Base-by-base conservation (phyloP, 2,329 filamentous ascomycete genomes). In the Fusarium armeniacum region DNA sequence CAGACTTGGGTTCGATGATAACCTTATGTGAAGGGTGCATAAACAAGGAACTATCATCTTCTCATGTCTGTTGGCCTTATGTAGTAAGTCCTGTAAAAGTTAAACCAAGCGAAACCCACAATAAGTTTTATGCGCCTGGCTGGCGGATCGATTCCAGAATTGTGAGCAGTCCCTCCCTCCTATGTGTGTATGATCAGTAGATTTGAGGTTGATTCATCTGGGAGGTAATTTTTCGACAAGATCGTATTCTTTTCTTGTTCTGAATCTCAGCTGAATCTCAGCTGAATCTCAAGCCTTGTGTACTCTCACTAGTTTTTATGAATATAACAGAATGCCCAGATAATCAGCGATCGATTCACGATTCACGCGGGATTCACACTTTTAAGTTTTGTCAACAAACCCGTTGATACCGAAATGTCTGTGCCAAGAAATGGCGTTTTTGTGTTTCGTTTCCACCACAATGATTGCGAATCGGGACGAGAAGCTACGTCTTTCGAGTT, bases 401-500 rank as follows among this genome's bases (percentile, higher is more conserved):
- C 61, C 26, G 46, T 45, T 54, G 43, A 54, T 47, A 41, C 32
- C 35, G 58, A 51, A 52, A 58, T 53, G 44, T 35, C 28, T 30
- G 24, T 28, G 44, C 52, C 43, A 43, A 46, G 24, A 20, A 45
- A 57, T 52, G 47, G 52, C 36, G 58, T 66, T 67, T 67, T 58
- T 49, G 40, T 44, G 46, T 41, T 43, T 33, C 57, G 61, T 73
- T 75, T 74, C 63, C 65, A 66, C 41, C 50, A 30, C 26, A 36
- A 36, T 26, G 18, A 26, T 15, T 28, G n/a, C n/a, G 11, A 30
- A 20, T 40, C 24, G 12, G 10, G 4, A 18, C 16, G 6, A 12
- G n/a, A 20, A 20, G 20, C 11, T 3, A 24, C n/a, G 10, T 44
- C 11, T 26, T 13, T 20, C 26, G 41, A 44, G 24, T 18, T 46